phyloP scores from a whole-genome alignment of 257 asterid genomes.

The Nicotiana undulata region DNA sequence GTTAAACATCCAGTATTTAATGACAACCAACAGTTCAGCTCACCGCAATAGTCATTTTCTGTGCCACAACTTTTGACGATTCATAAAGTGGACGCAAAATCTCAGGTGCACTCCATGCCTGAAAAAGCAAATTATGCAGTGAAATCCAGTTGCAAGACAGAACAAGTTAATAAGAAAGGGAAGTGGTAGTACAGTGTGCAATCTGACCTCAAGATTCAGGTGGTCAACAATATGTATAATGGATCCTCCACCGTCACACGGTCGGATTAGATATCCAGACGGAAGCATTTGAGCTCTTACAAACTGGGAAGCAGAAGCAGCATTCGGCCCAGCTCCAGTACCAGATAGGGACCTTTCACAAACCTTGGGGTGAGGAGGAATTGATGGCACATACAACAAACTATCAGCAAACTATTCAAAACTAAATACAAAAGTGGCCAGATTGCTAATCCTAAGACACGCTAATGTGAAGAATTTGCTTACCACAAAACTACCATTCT shows the following conservation, averaged over 20 bases:
- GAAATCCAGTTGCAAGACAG: background rate
- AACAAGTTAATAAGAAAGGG: background rate
- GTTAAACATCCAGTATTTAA: background rate
- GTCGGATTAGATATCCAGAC: conserved; percentile 82
- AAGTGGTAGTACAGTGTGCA: background rate
- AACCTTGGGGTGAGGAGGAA: conserved; percentile 33
- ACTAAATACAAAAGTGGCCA: background rate
- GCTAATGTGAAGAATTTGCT: conserved; percentile 11
- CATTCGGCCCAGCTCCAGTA: conserved; percentile 76
- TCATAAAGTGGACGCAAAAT: conserved; percentile 93
- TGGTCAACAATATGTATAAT: conserved; percentile 95
- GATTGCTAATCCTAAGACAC: background rate
- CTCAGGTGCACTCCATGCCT: conserved; percentile 99
- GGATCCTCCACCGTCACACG: conserved; percentile 97
- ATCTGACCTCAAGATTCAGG: conserved; percentile 65
- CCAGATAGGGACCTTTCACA: conserved; percentile 96
- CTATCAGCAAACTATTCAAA: background rate
- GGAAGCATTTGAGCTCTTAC: conserved; percentile 91
- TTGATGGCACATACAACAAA: background rate
- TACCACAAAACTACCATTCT: conserved; percentile 94
- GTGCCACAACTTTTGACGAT: conserved; percentile 83
- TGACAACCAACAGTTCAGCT: conserved; percentile 14
- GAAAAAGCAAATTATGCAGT: background rate
- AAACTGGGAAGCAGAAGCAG: conserved; percentile 73
- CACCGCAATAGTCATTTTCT: conserved; percentile 85